Evolutionary conservation across 768 basidiomycete genomes (phyloP), one percentile per base, ranked within the genome.

Genomic region (Hysterangium stoloniferum): DNA sequence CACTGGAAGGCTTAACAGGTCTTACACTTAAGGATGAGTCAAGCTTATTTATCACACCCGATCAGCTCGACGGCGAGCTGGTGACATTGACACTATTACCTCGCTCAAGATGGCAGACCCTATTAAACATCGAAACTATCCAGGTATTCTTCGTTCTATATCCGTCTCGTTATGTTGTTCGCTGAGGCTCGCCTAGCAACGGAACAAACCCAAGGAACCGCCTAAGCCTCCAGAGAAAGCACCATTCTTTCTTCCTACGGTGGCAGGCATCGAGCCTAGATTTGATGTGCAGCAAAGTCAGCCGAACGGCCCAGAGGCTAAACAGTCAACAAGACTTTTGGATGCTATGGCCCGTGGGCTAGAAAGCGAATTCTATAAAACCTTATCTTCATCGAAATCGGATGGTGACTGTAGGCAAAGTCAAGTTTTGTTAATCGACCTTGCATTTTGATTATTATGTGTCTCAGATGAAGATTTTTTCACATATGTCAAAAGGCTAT

Each of bases 121-220:
- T 99, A n/a, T 74, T 99, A 52, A 96, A 96, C 61, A 73, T 99
- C 15, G 96, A 98, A 57, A 83, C 91, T 27, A 98, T 98, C 54
- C 84, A 89, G 64, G 90, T 87, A 57, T 33, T 76, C 66, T 22
- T 42, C 31, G 8, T 36, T n/a, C 4, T 20, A 41, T n/a, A 34
- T 3, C 17, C 33, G 9, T 15, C 17, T 31, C 6, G 15, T 9
- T 8, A 15, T 19, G 6, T n/a, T 24, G 15, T 12, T 25, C 9
- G 25, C 4, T 40, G 4, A 31, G 24, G 15, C 28, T 31, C 28
- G 13, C 29, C 17, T 54, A 95, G 86, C 85, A 87, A 76, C 83
- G 96, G 48, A 98, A 98, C 64, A 96, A 94, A 71, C 93, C 96
- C 11, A 92, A 86, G 66, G 94, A 96, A 56, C 80, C 93, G 0